Percentiles rank a stretch among this genome's conserved stretches.
Evolutionary conservation across 2,329 filamentous ascomycete species (phyloP).

Genomic region (Botrytis deweyae): DNA sequence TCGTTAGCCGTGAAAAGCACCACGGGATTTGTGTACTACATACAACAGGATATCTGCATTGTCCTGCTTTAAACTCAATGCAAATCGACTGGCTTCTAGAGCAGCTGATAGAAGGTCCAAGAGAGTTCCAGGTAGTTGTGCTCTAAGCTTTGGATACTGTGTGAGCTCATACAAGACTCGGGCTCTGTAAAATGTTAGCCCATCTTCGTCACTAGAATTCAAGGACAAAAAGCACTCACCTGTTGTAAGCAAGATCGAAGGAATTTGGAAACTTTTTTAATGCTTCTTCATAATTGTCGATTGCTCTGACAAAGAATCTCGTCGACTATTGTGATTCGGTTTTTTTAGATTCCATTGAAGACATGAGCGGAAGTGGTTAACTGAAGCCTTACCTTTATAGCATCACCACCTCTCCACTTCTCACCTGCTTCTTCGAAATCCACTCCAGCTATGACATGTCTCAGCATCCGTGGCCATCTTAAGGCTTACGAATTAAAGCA

Average conservation of each 20-base stretch:
- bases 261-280: conserved; percentile 58
- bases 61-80: conserved; percentile 56
- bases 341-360: conserved; percentile 13
- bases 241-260: conserved; percentile 75
- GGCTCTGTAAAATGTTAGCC: conserved; percentile 48
- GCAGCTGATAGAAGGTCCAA: conserved; percentile 58
- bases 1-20: conserved; percentile 19
- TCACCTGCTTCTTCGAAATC: conserved; percentile 69
- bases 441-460: conserved; percentile 53
- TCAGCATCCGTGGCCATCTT: conserved; percentile 22
- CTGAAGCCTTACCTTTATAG: conserved; percentile 50
- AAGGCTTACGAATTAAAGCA: neutral
- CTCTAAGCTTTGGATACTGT: conserved; percentile 62
- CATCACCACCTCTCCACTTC: conserved; percentile 72
- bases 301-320: conserved; percentile 60
- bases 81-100: conserved; percentile 62
- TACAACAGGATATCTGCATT: conserved; percentile 66
- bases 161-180: conserved; percentile 68
- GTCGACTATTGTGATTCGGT: conserved; percentile 36
- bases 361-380: neutral
- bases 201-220: conserved; percentile 2
- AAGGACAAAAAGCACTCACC: conserved; percentile 46
- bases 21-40: conserved; percentile 22
- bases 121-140: conserved; percentile 54
- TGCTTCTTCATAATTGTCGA: conserved; percentile 65